Conservation (phyloP, 164 flowering plant genomes). For the Piper longum region DNA sequence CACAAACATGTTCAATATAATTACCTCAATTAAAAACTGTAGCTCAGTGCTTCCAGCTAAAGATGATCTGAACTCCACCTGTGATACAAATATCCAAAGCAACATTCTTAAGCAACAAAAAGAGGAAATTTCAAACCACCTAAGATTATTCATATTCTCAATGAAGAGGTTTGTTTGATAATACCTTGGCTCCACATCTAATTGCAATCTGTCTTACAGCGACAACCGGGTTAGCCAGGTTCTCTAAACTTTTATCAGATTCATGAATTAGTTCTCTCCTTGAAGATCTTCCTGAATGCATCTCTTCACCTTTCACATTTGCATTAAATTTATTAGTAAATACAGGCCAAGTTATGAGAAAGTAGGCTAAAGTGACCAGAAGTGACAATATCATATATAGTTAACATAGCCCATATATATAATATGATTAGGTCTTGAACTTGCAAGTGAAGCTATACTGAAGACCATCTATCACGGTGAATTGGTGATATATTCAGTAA, state of each 20-base stretch:
- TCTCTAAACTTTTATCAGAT: constrained; percentile 28
- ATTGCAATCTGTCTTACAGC: constrained; percentile 71
- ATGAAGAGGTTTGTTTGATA: too few species aligned
- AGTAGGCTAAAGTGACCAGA: neutral
- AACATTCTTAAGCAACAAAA: neutral
- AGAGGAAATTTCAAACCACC: neutral
- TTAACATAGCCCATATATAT: neutral
- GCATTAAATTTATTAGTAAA: neutral
- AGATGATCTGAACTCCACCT: constrained; percentile 73
- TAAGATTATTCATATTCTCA: neutral
- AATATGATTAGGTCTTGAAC: neutral
- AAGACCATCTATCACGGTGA: neutral
- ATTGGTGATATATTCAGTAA: too few species aligned
- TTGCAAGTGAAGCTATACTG: neutral
- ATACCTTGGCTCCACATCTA: constrained; percentile 82
- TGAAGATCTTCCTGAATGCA: constrained; percentile 34
- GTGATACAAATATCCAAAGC: constrained; percentile 6
- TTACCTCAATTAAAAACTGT: constrained; percentile 77
- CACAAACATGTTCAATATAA: neutral
- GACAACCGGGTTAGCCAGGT: constrained; percentile 39
- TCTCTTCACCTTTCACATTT: constrained; percentile 43
- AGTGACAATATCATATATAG: neutral
- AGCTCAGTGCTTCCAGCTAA: constrained; percentile 50
- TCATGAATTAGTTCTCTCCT: constrained; percentile 42
- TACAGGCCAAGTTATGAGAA: neutral